A percentile compares a stretch with the other conserved stretches of the same genome.
Conservation (phyloP, 2,329 filamentous ascomycete genomes). For the Coleophoma cylindrospora region DNA sequence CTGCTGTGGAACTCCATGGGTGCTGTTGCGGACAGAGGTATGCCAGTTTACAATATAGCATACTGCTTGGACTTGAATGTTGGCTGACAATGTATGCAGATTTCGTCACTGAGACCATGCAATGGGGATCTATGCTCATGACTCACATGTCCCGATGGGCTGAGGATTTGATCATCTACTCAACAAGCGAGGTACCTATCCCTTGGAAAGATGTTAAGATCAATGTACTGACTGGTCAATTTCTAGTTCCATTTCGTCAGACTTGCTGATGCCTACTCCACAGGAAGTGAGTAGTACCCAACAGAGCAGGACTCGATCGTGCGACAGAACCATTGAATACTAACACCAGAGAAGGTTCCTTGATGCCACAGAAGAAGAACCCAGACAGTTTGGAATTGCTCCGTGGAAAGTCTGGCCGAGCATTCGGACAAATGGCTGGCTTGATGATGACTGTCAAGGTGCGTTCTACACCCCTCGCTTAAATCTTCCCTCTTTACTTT, state of each 20-base stretch:
- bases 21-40: conserved; percentile 56
- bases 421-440: conserved; percentile 78
- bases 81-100: conserved; percentile 41
- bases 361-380: conserved; percentile 67
- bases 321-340: too few species aligned
- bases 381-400: conserved; percentile 68
- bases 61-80: not conserved
- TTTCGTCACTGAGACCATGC: conserved; percentile 76
- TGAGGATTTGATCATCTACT: conserved; percentile 84
- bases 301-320: too few species aligned
- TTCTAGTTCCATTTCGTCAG: conserved; percentile 66
- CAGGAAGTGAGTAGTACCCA: conserved; percentile 59
- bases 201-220: not conserved
- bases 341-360: conserved; percentile 8
- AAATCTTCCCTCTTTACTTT: not conserved
- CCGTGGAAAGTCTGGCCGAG: conserved; percentile 70
- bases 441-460: conserved; percentile 64
- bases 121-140: conserved; percentile 76
- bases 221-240: conserved; percentile 22
- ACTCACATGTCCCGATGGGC: conserved; percentile 75
- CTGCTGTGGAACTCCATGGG: conserved; percentile 74
- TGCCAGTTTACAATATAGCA: not conserved
- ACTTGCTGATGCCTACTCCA: conserved; percentile 75
- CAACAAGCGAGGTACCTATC: conserved; percentile 38
- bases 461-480: conserved; percentile 2